phyloP scores from a whole-genome alignment of 2,329 filamentous ascomycete genomes.

The Proliferodiscus dingleyae region DNA sequence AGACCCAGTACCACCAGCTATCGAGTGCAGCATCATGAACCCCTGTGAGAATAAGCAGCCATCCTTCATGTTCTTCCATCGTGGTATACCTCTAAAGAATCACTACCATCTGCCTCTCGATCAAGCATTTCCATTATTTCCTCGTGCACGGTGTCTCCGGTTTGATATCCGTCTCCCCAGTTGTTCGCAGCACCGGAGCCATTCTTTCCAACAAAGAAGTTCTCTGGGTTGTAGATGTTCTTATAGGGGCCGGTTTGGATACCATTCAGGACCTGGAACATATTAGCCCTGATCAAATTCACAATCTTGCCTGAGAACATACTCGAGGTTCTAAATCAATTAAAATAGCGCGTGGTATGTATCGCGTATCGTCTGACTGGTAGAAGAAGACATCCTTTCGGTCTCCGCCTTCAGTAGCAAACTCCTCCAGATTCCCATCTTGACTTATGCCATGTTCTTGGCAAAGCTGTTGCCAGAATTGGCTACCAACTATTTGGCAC shows the following conservation, averaged over 20 bases:
- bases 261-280: slow-evolving; percentile 68
- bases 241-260: slow-evolving; percentile 93
- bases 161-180: slow-evolving; percentile 95
- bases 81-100: slow-evolving; percentile 73
- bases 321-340: slow-evolving; percentile 92
- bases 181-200: slow-evolving; percentile 95
- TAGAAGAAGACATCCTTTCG: slow-evolving; percentile 99
- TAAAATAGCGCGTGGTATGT: slow-evolving; percentile 92
- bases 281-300: slow-evolving; percentile 3
- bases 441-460: slow-evolving; percentile 97
- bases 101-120: slow-evolving; percentile 93
- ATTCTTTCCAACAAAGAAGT: slow-evolving; percentile 95
- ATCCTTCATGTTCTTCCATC: slow-evolving; percentile 6
- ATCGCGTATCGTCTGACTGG: slow-evolving; percentile 97
- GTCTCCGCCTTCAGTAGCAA: slow-evolving; percentile 95
- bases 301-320: slow-evolving; percentile 24
- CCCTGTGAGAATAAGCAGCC: slow-evolving; percentile 48
- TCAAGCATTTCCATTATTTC: slow-evolving; percentile 99
- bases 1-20: slow-evolving; percentile 92
- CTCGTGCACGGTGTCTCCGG: slow-evolving; percentile 85
- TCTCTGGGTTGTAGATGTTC: slow-evolving; percentile 99
- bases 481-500: slow-evolving; percentile 68
- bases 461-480: slow-evolving; percentile 99
- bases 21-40: slow-evolving; percentile 98
- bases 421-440: slow-evolving; percentile 95